A percentile compares a stretch with the other conserved stretches of the same genome.
Evolutionary conservation across 805 yeast genomes (phyloP).

Genomic region (Sugiyamaella lignohabitans): DNA sequence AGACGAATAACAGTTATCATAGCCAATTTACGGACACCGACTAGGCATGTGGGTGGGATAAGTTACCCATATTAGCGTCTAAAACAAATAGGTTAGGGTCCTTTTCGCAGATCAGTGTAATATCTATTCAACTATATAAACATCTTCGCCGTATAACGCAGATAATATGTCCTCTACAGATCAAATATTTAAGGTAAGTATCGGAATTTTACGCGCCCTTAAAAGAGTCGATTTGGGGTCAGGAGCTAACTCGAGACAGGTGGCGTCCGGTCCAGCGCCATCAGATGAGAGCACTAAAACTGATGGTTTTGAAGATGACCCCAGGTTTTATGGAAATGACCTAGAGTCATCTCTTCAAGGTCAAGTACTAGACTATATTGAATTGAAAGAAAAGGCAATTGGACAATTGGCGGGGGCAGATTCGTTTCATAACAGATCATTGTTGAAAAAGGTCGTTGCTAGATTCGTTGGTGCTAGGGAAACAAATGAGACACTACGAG

Average conservation of each 20-base stretch:
- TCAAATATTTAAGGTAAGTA: conserved; percentile 5
- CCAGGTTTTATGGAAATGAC: conserved; percentile 12
- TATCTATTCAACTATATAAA: no score
- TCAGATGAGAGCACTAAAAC: no score
- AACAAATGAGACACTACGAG: conserved; percentile 14
- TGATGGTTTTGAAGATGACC: conserved; percentile 5
- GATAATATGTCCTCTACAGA: conserved; percentile 4
- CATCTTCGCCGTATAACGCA: background rate
- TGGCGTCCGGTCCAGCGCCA: no score
- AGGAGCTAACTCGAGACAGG: no score
- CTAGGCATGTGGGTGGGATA: no score
- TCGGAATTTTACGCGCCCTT: no score
- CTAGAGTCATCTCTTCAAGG: conserved; percentile 1
- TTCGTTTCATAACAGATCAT: background rate
- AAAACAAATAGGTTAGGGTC: no score
- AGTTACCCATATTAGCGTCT: no score
- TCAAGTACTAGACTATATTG: conserved; percentile 7
- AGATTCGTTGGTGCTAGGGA: background rate
- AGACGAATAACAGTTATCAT: no score
- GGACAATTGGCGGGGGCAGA: conserved; percentile 1
- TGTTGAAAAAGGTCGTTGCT: background rate
- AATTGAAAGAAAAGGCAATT: conserved; percentile 5
- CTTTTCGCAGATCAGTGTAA: no score
- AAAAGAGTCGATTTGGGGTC: no score
- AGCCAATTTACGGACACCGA: no score